Evolutionary conservation across 768 basidiomycete genomes (phyloP).

Genomic region (Obba rivulosa): DNA sequence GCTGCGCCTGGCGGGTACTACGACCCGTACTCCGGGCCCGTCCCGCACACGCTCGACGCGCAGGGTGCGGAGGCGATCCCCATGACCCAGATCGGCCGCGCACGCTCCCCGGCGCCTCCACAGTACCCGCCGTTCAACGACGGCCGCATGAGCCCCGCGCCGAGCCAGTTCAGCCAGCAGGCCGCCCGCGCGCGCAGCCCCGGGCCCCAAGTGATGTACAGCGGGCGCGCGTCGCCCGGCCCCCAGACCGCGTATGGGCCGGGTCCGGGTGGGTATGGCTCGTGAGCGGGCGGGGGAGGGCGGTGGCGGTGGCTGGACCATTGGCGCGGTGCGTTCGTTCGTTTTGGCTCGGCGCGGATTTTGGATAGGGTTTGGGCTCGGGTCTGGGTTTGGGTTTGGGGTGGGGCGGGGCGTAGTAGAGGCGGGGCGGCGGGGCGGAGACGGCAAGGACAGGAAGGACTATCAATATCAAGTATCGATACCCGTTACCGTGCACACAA

Average conservation of each 20-base stretch:
- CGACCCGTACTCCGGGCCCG: constrained; percentile 79
- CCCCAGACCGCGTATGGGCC: constrained; percentile 41
- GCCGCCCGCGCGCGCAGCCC: not conserved
- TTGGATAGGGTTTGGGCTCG: not conserved
- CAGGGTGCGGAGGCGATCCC: constrained; percentile 53
- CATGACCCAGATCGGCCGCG: constrained; percentile 55
- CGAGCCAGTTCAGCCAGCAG: not conserved
- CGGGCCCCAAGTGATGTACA: constrained; percentile 3
- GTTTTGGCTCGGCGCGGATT: not conserved
- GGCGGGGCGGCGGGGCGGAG: not conserved
- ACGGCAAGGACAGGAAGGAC: not conserved
- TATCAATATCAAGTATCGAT: not conserved
- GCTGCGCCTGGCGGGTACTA: constrained; percentile 34
- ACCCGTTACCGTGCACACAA: constrained; percentile 2
- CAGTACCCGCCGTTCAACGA: constrained; percentile 1
- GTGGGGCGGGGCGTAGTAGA: not conserved
- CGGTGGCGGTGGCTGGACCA: constrained; percentile 17
- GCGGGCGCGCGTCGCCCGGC: constrained; percentile 39
- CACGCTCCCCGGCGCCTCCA: constrained; percentile 13
- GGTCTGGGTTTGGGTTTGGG: not conserved
- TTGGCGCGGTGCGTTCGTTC: constrained; percentile 5
- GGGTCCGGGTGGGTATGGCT: constrained; percentile 7
- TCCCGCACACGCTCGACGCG: constrained; percentile 53
- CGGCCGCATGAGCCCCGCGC: constrained; percentile 10
- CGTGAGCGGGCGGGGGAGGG: constrained; percentile 2